phyloP scores from a whole-genome alignment of 2,329 filamentous ascomycete genomes.

The Scedosporium dehoogii region DNA sequence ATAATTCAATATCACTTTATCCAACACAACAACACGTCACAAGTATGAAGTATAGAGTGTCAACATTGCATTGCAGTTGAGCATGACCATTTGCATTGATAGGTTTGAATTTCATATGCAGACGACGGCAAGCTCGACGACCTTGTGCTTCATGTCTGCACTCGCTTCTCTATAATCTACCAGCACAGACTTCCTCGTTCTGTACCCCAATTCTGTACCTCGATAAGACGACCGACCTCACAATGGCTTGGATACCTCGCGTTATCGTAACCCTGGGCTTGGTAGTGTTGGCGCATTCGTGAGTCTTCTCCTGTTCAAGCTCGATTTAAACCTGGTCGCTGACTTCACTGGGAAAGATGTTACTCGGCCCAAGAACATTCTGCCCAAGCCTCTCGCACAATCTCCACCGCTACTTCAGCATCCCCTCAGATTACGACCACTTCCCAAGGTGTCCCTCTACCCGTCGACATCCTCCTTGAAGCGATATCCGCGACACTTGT shows the following conservation, averaged over 20 bases:
- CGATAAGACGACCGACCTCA: too few relatives aligned
- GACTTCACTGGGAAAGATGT: conserved; percentile 48
- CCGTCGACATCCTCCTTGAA: conserved; percentile 80
- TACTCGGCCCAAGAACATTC: conserved; percentile 95
- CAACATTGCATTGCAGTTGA: too few relatives aligned
- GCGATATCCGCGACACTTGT: conserved; percentile 69
- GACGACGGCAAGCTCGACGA: too few relatives aligned
- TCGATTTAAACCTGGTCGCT: neutral
- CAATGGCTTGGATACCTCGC: conserved; percentile 7
- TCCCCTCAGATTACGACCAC: conserved; percentile 36
- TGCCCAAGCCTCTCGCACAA: conserved; percentile 43
- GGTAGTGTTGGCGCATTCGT: conserved; percentile 79
- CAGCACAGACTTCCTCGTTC: neutral
- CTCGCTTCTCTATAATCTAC: too few relatives aligned
- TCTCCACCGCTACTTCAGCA: conserved; percentile 28
- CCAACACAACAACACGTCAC: too few relatives aligned
- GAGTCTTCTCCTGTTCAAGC: conserved; percentile 27
- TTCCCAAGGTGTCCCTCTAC: conserved; percentile 44
- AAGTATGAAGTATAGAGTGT: too few relatives aligned
- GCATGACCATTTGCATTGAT: too few relatives aligned
- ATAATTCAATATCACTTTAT: too few relatives aligned
- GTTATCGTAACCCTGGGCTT: conserved; percentile 65
- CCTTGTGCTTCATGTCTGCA: too few relatives aligned
- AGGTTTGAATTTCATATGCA: too few relatives aligned
- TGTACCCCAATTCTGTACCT: too few relatives aligned